These are phyloP conservation scores for Castanea mollissima DNA, from an alignment of 306 rosid genomes.

Conservation along the genomic window DNA sequence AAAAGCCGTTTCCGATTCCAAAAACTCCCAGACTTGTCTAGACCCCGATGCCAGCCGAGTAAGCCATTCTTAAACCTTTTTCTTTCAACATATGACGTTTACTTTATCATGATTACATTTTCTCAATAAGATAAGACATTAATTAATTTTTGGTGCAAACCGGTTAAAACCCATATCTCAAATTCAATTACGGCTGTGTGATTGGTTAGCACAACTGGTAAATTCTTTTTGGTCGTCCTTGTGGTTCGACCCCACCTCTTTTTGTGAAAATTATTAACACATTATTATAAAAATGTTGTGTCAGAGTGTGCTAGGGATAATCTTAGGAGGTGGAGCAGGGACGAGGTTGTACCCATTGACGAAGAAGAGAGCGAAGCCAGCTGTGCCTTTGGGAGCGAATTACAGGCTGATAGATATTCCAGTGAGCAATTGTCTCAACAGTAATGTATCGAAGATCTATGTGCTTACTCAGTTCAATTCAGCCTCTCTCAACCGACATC, in stretches of 20 bases:
- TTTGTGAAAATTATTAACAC: background rate
- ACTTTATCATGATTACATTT: too few species aligned
- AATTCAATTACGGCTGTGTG: too few species aligned
- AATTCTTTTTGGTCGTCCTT: too few species aligned
- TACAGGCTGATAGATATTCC: slow-evolving; percentile 96
- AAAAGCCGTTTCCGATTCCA: slow-evolving; percentile 87
- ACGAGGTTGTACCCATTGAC: slow-evolving; percentile 93
- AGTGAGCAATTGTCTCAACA: slow-evolving; percentile 92
- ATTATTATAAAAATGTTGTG: too few species aligned
- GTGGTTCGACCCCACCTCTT: too few species aligned
- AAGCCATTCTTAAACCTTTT: slow-evolving; percentile 1
- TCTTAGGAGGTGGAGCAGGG: slow-evolving; percentile 98
- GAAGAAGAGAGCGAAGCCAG: slow-evolving; percentile 97
- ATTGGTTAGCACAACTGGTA: too few species aligned
- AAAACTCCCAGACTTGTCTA: slow-evolving; percentile 88
- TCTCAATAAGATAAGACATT: too few species aligned
- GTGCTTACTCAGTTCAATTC: slow-evolving; percentile 98
- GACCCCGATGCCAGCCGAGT: slow-evolving; percentile 99
- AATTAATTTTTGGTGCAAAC: too few species aligned
- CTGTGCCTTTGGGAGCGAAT: slow-evolving; percentile 97
- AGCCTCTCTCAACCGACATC: slow-evolving; percentile 94
- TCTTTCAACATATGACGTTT: too few species aligned
- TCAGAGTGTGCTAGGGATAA: slow-evolving; percentile 94
- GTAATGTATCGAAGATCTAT: slow-evolving; percentile 90
- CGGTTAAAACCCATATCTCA: too few species aligned